These are phyloP conservation scores for Chalciporus piperatus DNA, from an alignment of 768 basidiomycete species.

Conservation along the genomic window DNA sequence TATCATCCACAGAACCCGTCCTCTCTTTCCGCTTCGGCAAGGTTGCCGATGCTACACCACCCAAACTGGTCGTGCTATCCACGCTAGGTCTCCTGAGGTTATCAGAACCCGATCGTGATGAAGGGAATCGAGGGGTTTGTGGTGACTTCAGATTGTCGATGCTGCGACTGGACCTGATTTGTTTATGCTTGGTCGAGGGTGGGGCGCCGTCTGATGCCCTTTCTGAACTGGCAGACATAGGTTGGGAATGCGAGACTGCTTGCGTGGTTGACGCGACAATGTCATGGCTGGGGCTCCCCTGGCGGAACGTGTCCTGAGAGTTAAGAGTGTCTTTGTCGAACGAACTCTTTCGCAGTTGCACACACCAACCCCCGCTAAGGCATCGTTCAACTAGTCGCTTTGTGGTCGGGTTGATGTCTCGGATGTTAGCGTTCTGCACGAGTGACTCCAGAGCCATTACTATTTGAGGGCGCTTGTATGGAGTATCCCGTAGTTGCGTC, in stretches of 20 bases:
- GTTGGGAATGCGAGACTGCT: constrained; percentile 23
- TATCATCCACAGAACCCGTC: constrained; percentile 26
- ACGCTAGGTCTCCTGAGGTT: constrained; percentile 40
- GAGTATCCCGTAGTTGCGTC: constrained; percentile 80
- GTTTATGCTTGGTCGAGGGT: constrained; percentile 34
- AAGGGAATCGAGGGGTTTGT: constrained; percentile 23
- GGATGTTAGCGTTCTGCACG: constrained; percentile 67
- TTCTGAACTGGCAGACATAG: constrained; percentile 14
- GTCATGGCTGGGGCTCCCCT: constrained; percentile 45
- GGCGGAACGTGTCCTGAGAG: constrained; percentile 29
- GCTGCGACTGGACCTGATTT: constrained; percentile 64
- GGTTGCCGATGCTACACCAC: constrained; percentile 26
- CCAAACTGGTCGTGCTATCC: constrained; percentile 33
- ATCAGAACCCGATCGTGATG: constrained; percentile 35
- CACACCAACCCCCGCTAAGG: constrained; percentile 83
- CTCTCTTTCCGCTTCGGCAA: constrained; percentile 24
- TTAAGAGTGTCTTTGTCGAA: constrained; percentile 26
- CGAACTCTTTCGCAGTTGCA: constrained; percentile 52
- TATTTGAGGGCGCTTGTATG: constrained; percentile 92
- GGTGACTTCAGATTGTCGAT: constrained; percentile 51
- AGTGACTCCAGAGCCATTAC: constrained; percentile 79
- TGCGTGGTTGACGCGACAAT: constrained; percentile 38
- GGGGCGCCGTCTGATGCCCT: constrained; percentile 21
- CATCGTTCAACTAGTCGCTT: constrained; percentile 90
- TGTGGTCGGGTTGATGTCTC: constrained; percentile 84